A percentile compares a stretch with the other conserved stretches of the same genome.
phyloP scores from a whole-genome alignment of 176 grass and related monocot genomes.

The Carex littledalei region DNA sequence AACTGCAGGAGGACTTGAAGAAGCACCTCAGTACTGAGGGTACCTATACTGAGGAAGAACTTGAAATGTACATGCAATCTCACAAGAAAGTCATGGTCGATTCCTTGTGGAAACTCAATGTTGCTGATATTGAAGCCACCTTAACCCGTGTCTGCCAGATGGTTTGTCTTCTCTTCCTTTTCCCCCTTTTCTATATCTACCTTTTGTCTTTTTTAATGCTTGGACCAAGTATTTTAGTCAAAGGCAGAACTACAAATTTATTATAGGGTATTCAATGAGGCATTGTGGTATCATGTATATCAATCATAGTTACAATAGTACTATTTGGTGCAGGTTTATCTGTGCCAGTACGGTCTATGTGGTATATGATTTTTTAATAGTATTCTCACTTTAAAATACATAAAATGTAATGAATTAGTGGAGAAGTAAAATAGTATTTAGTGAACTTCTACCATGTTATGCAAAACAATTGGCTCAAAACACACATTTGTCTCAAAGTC shows the following conservation, averaged over 20 bases:
- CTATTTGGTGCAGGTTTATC: not conserved
- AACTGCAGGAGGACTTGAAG: constrained; percentile 83
- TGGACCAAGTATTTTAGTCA: constrained; percentile 4
- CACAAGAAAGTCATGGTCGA: constrained; percentile 91
- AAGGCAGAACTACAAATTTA: not conserved
- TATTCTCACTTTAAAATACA: not conserved
- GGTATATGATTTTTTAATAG: not conserved
- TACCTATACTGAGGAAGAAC: constrained; percentile 66
- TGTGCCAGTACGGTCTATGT: not conserved
- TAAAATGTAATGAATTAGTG: not conserved
- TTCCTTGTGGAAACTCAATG: constrained; percentile 99
- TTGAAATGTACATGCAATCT: constrained; percentile 73
- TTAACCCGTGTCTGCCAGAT: constrained; percentile 91
- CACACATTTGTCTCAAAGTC: not conserved
- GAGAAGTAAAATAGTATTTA: not conserved
- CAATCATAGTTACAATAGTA: not conserved
- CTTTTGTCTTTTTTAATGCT: not conserved
- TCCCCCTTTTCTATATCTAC: constrained; percentile 16
- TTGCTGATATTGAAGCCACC: constrained; percentile 97
- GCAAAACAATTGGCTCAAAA: not conserved
- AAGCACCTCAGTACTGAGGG: constrained; percentile 76
- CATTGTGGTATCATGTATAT: not conserved
- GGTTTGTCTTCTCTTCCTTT: constrained; percentile 37
- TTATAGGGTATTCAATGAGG: not conserved
- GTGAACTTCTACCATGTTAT: not conserved